A percentile compares a stretch with the other conserved stretches of the same genome.
phyloP scores from a whole-genome alignment of 495 filamentous ascomycete species.

The Hypoxylon fuscum region DNA sequence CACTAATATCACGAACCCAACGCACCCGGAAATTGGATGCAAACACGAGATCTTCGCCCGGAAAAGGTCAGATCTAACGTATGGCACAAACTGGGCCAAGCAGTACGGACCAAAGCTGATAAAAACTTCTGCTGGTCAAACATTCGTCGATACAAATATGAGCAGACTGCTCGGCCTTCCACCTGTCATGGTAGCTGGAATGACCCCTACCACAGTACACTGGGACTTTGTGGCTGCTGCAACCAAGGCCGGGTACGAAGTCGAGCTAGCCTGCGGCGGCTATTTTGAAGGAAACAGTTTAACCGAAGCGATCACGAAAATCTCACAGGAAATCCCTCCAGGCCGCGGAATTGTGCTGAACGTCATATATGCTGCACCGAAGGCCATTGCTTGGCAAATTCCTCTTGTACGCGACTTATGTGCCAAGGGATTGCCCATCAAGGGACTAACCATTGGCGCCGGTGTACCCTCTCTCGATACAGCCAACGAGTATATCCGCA shows the following conservation, averaged over 20 bases:
- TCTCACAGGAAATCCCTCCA: conserved; percentile 77
- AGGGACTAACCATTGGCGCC: conserved; percentile 84
- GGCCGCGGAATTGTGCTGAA: conserved; percentile 87
- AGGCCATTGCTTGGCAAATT: conserved; percentile 89
- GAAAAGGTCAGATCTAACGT: conserved; percentile 78
- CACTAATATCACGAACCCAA: conserved; percentile 76
- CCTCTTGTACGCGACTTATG: conserved; percentile 78
- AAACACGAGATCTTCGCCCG: conserved; percentile 87
- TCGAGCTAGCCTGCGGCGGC: conserved; percentile 85
- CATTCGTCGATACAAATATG: conserved; percentile 89
- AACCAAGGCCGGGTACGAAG: conserved; percentile 94
- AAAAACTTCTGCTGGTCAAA: conserved; percentile 76
- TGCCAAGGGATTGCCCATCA: conserved; percentile 79
- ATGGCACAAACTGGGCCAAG: conserved; percentile 85
- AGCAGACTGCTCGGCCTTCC: conserved; percentile 81
- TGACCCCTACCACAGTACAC: conserved; percentile 93
- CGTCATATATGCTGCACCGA: conserved; percentile 85
- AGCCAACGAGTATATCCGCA: conserved; percentile 81
- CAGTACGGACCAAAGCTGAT: conserved; percentile 80
- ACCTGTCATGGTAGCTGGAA: conserved; percentile 92
- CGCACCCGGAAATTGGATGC: conserved; percentile 82
- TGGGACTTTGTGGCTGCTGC: conserved; percentile 97
- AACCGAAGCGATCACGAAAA: conserved; percentile 79
- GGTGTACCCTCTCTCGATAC: conserved; percentile 84
- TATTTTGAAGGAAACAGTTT: conserved; percentile 82